These are phyloP conservation scores for Metarhizium humberi DNA, from an alignment of 2,329 filamentous ascomycete genomes.

Conservation along the genomic window DNA sequence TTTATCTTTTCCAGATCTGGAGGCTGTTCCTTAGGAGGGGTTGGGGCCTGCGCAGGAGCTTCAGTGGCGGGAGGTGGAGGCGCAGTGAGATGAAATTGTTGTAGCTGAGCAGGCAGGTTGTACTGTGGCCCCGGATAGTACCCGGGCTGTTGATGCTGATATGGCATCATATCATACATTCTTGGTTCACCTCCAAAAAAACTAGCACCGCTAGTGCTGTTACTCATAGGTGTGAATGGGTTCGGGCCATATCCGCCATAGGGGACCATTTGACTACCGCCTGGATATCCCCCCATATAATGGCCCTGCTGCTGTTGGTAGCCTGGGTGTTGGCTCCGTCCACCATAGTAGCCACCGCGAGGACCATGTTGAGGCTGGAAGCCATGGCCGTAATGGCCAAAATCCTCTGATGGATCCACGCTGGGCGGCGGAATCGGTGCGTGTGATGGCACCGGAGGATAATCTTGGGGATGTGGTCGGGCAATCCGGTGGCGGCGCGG, in stretches of 20 bases:
- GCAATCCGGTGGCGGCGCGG: conserved; percentile 22
- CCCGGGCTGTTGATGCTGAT: conserved; percentile 29
- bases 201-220: conserved; percentile 24
- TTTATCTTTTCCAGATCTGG: conserved; percentile 49
- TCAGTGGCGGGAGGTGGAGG: conserved; percentile 33
- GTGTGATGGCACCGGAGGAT: conserved; percentile 24
- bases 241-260: conserved; percentile 29
- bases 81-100: conserved; percentile 26
- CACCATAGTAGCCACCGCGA: conserved; percentile 17
- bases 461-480: conserved; percentile 26
- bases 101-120: conserved; percentile 17
- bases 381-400: conserved; percentile 23
- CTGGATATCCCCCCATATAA: conserved; percentile 28
- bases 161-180: conserved; percentile 43
- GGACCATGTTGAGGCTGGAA: conserved; percentile 13
- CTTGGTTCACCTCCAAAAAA: conserved; percentile 31
- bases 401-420: conserved; percentile 58
- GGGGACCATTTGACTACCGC: conserved; percentile 37
- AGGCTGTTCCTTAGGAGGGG: conserved; percentile 30
- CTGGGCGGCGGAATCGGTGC: conserved; percentile 47
- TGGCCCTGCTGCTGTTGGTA: conserved; percentile 39
- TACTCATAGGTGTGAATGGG: conserved; percentile 35
- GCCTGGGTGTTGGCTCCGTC: conserved; percentile 19
- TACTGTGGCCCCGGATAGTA: conserved; percentile 9
- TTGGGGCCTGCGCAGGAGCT: conserved; percentile 18